phyloP scores from a whole-genome alignment of 73 alveolate genomes.

The Paramecium caudatum region DNA sequence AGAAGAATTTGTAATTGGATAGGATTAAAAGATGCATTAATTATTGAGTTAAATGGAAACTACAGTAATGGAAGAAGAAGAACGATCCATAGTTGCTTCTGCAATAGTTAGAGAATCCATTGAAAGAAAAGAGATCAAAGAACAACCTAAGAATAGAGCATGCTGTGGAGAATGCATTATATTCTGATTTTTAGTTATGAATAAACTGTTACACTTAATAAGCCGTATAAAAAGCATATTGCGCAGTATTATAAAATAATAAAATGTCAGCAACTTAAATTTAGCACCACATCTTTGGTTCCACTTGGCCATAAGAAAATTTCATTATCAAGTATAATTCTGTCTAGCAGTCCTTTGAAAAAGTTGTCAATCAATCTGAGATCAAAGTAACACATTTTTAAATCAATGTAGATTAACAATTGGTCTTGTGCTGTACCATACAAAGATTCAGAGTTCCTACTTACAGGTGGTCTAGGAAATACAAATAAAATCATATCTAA shows the following conservation, averaged over 20 bases:
- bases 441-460: background rate
- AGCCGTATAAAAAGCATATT: background rate
- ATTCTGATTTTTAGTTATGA: background rate
- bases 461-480: slow-evolving; percentile 43
- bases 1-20: background rate
- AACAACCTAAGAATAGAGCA: slow-evolving; percentile 4
- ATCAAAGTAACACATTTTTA: background rate
- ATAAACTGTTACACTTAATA: slow-evolving; percentile 8
- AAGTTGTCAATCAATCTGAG: background rate
- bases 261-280: slow-evolving; percentile 19
- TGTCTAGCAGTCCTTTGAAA: background rate
- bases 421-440: slow-evolving; percentile 40
- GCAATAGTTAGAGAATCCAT: background rate
- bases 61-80: background rate
- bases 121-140: slow-evolving; percentile 4
- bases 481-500: slow-evolving; percentile 50
- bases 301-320: background rate
- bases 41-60: slow-evolving; percentile 41
- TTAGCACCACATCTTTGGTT: background rate
- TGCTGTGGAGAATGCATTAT: slow-evolving; percentile 47
- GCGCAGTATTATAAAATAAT: background rate
- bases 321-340: background rate
- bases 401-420: slow-evolving; percentile 51
- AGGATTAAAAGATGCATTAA: background rate
- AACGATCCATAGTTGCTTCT: background rate